Base-by-base conservation (phyloP, 768 basidiomycete species). In the Mycena amicta region DNA sequence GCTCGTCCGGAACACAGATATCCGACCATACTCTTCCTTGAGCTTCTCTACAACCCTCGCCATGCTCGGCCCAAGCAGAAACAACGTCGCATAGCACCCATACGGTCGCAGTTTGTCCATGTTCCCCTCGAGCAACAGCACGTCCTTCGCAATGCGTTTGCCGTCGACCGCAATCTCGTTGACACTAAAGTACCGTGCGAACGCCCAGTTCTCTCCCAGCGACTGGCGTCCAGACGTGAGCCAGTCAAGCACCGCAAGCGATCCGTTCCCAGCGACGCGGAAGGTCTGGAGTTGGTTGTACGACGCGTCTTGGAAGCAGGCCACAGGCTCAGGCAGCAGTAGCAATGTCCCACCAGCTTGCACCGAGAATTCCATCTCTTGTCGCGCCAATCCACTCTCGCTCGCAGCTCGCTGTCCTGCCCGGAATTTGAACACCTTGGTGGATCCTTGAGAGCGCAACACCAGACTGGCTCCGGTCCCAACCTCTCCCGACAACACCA, bases 351-450 rank as follows among this genome's bases (percentile, higher is more conserved):
- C 79, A 1, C 71, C 67, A 2, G 82, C 66, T 4, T 77, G 73
- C 49, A 97, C 72, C 8, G 67, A 74, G 52, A 87, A 85, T 39
- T 81, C 77, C 68, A 90, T 75, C n/a, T 75, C 76, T 69, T 95
- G 92, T 39, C 72, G 77, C 5, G 92, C 95, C 50, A 72, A 54
- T 55, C 55, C 62, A 57, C 51, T 47, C 46, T 74, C 72, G 45
- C 78, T 75, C 26, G 88, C 83, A 27, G 80, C 76, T 33, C 86
- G 80, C 57, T 79, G 77, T n/a, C 84, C 86, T 6, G 78, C 72
- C 23, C 94, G 85, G 20, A 79, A 76, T 73, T 94, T 95, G 79
- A 96, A 98, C 20, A 98, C 90, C 71, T 98, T 98, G 11, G 95
- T 98, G 3, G 90, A 92, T 29, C 93, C 92, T 93, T 95, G 64